Conservation (phyloP, 2,329 filamentous ascomycete genomes). For the Clonostachys solani region DNA sequence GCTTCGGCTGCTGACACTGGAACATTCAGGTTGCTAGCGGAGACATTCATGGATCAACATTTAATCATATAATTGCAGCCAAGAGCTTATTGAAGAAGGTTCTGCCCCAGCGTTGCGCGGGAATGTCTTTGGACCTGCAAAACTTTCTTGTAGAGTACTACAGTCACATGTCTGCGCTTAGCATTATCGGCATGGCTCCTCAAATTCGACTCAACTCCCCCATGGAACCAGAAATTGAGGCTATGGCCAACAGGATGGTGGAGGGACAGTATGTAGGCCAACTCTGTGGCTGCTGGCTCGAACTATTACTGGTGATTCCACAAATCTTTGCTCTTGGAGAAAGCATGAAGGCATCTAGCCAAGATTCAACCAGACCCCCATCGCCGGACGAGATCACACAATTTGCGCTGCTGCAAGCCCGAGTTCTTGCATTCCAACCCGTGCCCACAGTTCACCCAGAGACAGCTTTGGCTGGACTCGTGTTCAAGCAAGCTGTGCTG, state of each 20-base stretch:
- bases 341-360: too few relatives aligned
- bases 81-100: conserved; percentile 23
- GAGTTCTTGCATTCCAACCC: conserved; percentile 24
- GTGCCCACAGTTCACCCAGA: conserved; percentile 19
- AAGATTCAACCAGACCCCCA: too few relatives aligned
- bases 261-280: conserved; percentile 12
- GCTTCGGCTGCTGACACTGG: too few relatives aligned
- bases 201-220: conserved; percentile 7
- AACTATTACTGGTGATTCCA: conserved; percentile 14
- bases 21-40: conserved; percentile 12
- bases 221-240: conserved; percentile 9
- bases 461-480: conserved; percentile 21
- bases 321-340: conserved; percentile 17
- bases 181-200: conserved; percentile 29
- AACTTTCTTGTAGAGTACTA: conserved; percentile 34
- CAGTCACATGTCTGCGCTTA: conserved; percentile 28
- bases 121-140: conserved; percentile 20
- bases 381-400: conserved; percentile 27
- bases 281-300: conserved; percentile 16
- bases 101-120: conserved; percentile 14
- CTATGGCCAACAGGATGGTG: conserved; percentile 8
- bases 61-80: conserved; percentile 29
- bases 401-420: conserved; percentile 23
- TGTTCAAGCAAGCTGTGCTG: conserved; percentile 29
- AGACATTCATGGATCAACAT: conserved; percentile 29